Evolutionary conservation across 495 filamentous ascomycete species (phyloP).

Genomic region (Clavariopsis aquatica): DNA sequence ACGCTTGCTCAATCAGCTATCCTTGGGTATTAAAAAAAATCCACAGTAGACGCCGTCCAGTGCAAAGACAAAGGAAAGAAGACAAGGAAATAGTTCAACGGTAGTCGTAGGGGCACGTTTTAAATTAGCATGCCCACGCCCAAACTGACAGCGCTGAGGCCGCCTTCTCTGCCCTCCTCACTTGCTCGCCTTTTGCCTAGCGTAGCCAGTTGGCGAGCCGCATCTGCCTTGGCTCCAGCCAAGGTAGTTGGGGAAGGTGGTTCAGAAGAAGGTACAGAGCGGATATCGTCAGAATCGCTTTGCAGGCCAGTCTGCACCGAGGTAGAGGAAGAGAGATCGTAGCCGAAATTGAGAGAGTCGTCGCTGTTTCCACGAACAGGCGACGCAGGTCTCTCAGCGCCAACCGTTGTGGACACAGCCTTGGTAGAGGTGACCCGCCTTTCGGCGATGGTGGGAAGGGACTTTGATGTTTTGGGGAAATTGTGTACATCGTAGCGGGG

Average conservation of each 20-base stretch:
- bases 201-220: constrained; percentile 3
- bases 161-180: constrained; percentile 18
- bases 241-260: constrained; percentile 27
- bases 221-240: constrained; percentile 26
- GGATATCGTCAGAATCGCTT: constrained; percentile 19
- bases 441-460: constrained; percentile 1
- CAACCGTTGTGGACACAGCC: not conserved
- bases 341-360: constrained; percentile 31
- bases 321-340: constrained; percentile 25
- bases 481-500: constrained; percentile 37
- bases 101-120: not conserved
- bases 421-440: not conserved
- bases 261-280: constrained; percentile 18
- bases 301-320: constrained; percentile 11
- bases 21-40: not conserved
- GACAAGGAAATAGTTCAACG: not conserved
- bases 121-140: constrained; percentile 27
- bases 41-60: not conserved
- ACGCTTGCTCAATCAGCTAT: not conserved
- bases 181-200: constrained; percentile 20
- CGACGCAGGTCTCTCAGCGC: constrained; percentile 15
- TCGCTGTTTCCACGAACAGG: constrained; percentile 25
- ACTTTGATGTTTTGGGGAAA: constrained; percentile 19
- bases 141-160: constrained; percentile 20
- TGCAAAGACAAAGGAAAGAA: not conserved